Evolutionary conservation across 2,329 filamentous ascomycete species (phyloP).

Genomic region (Xylaria sp.): DNA sequence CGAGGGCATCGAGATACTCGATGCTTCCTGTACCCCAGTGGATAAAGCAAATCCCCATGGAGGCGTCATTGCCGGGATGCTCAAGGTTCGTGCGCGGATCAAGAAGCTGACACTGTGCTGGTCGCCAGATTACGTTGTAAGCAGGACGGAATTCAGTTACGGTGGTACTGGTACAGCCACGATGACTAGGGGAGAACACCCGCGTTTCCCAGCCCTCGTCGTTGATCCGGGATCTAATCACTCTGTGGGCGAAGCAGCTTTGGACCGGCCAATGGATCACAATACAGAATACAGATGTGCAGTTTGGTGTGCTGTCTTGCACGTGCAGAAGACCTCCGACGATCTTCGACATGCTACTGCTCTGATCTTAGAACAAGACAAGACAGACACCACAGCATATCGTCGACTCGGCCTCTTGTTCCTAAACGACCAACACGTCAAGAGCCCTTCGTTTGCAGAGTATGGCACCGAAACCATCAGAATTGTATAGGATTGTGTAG

Average conservation of each 20-base stretch:
- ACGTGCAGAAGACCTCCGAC: not conserved
- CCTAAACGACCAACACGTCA: not conserved
- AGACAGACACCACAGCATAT: not conserved
- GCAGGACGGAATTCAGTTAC: constrained; percentile 16
- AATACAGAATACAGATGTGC: not conserved
- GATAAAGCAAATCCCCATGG: constrained; percentile 1
- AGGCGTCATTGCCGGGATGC: not conserved
- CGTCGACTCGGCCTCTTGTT: constrained; percentile 5
- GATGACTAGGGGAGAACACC: constrained; percentile 17
- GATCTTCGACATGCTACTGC: not conserved
- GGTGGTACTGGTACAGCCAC: not conserved
- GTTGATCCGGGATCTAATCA: not conserved
- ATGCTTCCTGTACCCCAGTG: not conserved
- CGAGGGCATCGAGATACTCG: constrained; percentile 8
- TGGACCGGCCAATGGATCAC: constrained; percentile 1
- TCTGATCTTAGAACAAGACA: constrained; percentile 1
- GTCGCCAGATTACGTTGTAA: constrained; percentile 2
- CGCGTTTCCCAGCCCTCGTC: constrained; percentile 14
- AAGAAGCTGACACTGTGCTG: constrained; percentile 7
- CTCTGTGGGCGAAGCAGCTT: constrained; percentile 14
- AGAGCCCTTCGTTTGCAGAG: not conserved
- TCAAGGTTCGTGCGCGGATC: constrained; percentile 8
- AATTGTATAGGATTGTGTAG: constrained; percentile 1
- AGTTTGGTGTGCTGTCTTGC: constrained; percentile 17
- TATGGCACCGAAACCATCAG: not conserved